phyloP scores from a whole-genome alignment of 108 stramenopile genomes.

The Fragilaria crotonensis region DNA sequence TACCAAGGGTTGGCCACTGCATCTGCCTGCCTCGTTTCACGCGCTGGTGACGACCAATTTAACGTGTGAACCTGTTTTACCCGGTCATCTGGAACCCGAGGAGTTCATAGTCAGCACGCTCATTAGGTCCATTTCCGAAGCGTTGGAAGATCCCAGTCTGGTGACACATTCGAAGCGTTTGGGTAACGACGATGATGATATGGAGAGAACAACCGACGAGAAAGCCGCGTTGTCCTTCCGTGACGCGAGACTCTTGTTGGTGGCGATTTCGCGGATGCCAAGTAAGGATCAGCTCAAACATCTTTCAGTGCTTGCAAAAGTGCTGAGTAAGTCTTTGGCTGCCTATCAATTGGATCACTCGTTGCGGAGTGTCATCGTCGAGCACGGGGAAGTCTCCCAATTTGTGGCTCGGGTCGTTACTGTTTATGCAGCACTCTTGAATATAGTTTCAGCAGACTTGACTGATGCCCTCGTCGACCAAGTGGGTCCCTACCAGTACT shows the following conservation, averaged over 20 bases:
- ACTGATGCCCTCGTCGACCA: conserved; percentile 4
- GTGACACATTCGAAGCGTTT: conserved; percentile 9
- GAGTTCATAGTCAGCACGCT: conserved; percentile 13
- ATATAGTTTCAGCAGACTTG: conserved; percentile 23
- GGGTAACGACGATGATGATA: not conserved
- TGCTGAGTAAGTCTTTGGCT: conserved; percentile 16
- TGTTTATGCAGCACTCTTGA: conserved; percentile 29
- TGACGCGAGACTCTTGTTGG: conserved; percentile 40
- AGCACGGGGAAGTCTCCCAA: conserved; percentile 23
- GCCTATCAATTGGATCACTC: conserved; percentile 2
- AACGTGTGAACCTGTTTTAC: conserved; percentile 9
- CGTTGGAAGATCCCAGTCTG: conserved; percentile 3
- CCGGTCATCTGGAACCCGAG: conserved; percentile 18
- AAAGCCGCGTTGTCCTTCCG: conserved; percentile 26
- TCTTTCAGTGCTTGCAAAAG: conserved; percentile 25
- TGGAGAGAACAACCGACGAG: conserved; percentile 6
- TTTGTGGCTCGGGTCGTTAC: conserved; percentile 56
- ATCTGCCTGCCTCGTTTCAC: conserved; percentile 42
- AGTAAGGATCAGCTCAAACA: conserved; percentile 16
- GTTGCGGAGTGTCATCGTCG: not conserved
- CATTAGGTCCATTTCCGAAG: conserved; percentile 15
- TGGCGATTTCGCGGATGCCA: conserved; percentile 41
- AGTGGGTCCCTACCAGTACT: conserved; percentile 21
- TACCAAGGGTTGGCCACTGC: conserved; percentile 16
- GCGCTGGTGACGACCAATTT: conserved; percentile 46